Evolutionary conservation across 345 rosid species (phyloP).

Genomic region (Citrus unshiu): DNA sequence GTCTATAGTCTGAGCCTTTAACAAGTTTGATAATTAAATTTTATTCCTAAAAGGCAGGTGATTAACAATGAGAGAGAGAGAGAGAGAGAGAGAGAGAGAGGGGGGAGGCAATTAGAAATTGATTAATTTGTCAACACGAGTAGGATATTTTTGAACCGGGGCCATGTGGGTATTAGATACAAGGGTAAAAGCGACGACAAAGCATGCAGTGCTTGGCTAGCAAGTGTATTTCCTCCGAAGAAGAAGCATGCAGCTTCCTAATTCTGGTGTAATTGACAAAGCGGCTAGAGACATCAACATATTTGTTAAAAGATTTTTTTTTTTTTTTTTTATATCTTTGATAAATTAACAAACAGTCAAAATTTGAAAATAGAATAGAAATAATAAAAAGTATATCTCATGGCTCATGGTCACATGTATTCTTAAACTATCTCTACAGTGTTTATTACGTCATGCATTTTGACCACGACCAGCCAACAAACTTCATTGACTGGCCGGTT

Average conservation of each 20-base stretch:
- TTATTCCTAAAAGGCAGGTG: neutral
- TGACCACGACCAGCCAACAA: constrained; percentile 14
- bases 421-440: neutral
- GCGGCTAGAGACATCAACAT: too few relatives aligned
- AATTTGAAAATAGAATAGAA: neutral
- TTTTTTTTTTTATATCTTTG: too few relatives aligned
- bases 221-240: too few relatives aligned
- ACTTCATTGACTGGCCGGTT: neutral
- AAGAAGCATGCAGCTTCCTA: too few relatives aligned
- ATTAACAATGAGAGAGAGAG: neutral
- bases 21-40: neutral
- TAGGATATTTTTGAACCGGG: neutral
- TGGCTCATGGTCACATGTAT: neutral
- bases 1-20: neutral
- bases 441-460: neutral
- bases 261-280: too few relatives aligned
- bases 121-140: neutral
- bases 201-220: neutral
- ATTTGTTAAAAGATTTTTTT: too few relatives aligned
- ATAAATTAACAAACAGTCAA: neutral
- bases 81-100: neutral
- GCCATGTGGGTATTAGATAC: neutral
- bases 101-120: neutral
- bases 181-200: neutral
- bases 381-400: neutral